phyloP scores from a whole-genome alignment of 441 rosid species.

The Croton setiger region DNA sequence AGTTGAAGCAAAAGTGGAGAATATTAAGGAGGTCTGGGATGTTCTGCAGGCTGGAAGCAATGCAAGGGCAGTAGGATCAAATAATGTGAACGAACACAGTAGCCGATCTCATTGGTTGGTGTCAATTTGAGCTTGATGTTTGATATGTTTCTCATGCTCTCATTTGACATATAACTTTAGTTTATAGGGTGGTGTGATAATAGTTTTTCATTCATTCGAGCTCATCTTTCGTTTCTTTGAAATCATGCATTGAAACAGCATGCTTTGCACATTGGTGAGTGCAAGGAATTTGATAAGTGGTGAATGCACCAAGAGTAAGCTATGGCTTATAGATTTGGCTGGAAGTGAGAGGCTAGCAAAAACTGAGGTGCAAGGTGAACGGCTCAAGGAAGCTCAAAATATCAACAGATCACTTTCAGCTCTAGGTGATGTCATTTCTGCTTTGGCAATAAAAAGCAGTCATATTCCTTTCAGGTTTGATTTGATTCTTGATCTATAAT shows the following conservation, averaged over 20 bases:
- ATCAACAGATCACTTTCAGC: slow-evolving; percentile 78
- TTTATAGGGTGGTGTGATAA: neutral
- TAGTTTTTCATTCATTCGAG: neutral
- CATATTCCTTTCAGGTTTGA: slow-evolving; percentile 78
- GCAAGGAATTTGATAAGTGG: slow-evolving; percentile 67
- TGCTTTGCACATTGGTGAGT: slow-evolving; percentile 77
- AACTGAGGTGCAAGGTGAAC: slow-evolving; percentile 81
- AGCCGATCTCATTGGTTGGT: slow-evolving; percentile 85
- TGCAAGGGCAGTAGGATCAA: slow-evolving; percentile 78
- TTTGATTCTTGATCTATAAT: slow-evolving; percentile 2
- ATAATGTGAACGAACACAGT: slow-evolving; percentile 82
- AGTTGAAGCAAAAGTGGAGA: slow-evolving; percentile 66
- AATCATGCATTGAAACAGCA: slow-evolving; percentile 33
- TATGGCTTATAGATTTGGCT: slow-evolving; percentile 92
- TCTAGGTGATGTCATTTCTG: slow-evolving; percentile 76
- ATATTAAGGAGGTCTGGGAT: slow-evolving; percentile 65
- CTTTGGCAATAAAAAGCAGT: slow-evolving; percentile 69
- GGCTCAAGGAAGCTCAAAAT: slow-evolving; percentile 84
- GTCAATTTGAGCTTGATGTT: slow-evolving; percentile 6
- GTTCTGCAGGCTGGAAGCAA: slow-evolving; percentile 74
- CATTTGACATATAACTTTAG: too few species aligned
- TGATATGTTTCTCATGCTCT: neutral
- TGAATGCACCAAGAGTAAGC: slow-evolving; percentile 76
- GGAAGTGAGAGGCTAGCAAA: slow-evolving; percentile 86
- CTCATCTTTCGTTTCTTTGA: slow-evolving; percentile 2